Evolutionary conservation across 257 asterid genomes (phyloP).

Genomic region (Phtheirospermum japonicum): DNA sequence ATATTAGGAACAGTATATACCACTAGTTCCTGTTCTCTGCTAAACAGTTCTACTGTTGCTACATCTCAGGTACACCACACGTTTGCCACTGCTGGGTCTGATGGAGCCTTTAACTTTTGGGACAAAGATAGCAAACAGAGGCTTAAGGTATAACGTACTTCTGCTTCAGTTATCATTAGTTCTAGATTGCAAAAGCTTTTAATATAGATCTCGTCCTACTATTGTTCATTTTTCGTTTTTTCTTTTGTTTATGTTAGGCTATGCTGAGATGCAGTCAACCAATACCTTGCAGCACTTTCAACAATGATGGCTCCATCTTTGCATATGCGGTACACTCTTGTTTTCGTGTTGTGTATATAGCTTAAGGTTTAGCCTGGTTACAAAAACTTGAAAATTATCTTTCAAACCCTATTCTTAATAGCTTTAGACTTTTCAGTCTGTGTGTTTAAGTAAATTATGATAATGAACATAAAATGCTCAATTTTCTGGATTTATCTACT

Average conservation of each 20-base stretch:
- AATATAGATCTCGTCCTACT: not conserved
- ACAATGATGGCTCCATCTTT: slow-evolving; percentile 81
- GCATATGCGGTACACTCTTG: slow-evolving; percentile 61
- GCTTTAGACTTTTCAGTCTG: not conserved
- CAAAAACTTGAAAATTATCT: slow-evolving; percentile 2
- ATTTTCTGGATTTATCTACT: not conserved
- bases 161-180: slow-evolving; percentile 1
- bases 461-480: not conserved
- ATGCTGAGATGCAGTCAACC: slow-evolving; percentile 79
- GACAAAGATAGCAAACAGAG: slow-evolving; percentile 92
- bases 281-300: slow-evolving; percentile 77
- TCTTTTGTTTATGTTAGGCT: slow-evolving; percentile 41
- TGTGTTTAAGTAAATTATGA: not conserved
- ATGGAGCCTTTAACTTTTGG: slow-evolving; percentile 89
- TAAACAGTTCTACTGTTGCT: slow-evolving; percentile 10
- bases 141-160: slow-evolving; percentile 56
- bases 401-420: not conserved
- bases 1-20: not conserved
- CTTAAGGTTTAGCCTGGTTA: not conserved
- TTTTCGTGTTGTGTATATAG: not conserved
- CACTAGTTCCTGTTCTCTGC: slow-evolving; percentile 6
- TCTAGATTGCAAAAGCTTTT: not conserved
- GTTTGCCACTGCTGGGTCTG: slow-evolving; percentile 91
- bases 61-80: slow-evolving; percentile 65
- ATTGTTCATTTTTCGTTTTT: not conserved